Conservation (phyloP, 306 rosid species). For the Medicago ruthenica region DNA sequence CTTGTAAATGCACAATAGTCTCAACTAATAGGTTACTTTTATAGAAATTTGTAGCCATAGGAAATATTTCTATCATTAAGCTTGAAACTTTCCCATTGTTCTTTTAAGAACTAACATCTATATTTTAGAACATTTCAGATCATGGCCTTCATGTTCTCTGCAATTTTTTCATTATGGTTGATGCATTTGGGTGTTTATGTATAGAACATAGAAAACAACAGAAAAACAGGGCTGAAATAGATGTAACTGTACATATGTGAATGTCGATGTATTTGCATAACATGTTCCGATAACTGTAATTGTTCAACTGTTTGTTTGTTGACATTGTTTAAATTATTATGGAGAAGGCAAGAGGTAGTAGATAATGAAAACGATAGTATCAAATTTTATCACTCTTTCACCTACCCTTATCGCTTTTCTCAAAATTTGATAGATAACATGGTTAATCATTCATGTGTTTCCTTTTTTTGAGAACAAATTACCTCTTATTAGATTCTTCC, state of each 20-base stretch:
- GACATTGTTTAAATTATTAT: background rate
- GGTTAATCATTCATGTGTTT: background rate
- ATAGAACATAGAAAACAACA: conserved; percentile 8
- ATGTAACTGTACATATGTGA: background rate
- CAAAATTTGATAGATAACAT: conserved; percentile 1
- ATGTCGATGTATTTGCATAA: background rate
- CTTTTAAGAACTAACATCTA: background rate
- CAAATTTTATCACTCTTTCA: background rate
- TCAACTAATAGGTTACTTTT: background rate
- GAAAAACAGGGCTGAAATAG: conserved; percentile 7
- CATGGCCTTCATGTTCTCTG: background rate
- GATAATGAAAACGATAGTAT: conserved; percentile 5
- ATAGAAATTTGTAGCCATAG: background rate
- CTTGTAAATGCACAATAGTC: background rate
- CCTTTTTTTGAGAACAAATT: background rate
- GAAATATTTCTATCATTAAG: conserved; percentile 13
- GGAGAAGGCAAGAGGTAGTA: background rate
- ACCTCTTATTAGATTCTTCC: conserved; percentile 34
- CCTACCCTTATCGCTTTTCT: background rate
- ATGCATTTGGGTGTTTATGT: conserved; percentile 8
- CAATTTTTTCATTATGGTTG: conserved; percentile 18
- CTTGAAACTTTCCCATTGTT: background rate
- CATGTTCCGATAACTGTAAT: background rate
- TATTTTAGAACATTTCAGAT: background rate
- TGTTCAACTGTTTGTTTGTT: background rate